These are phyloP conservation scores for Hysterium pulicare DNA, from an alignment of 2,329 filamentous ascomycete species.

Conservation along the genomic window DNA sequence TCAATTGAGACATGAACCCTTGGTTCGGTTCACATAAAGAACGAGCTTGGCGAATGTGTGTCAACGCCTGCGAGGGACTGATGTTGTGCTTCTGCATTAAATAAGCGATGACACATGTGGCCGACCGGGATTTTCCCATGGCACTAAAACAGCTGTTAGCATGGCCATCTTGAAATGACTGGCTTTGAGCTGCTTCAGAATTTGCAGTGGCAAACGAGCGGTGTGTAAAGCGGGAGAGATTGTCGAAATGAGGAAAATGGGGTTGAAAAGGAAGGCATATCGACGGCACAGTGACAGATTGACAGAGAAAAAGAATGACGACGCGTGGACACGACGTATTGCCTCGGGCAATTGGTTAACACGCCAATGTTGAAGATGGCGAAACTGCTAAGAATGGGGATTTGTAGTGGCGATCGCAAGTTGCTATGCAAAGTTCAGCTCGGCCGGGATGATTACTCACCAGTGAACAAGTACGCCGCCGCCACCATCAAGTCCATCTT, in stretches of 20 bases:
- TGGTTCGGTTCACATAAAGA: conserved; percentile 83
- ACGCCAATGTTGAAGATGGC: conserved; percentile 25
- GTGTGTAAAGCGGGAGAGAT: conserved; percentile 19
- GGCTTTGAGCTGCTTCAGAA: conserved; percentile 15
- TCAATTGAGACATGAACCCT: conserved; percentile 86
- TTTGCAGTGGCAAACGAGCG: conserved; percentile 33
- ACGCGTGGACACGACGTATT: conserved; percentile 16
- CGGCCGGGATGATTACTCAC: conserved; percentile 49
- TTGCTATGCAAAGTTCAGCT: conserved; percentile 35
- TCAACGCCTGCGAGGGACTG: conserved; percentile 62
- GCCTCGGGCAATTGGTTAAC: conserved; percentile 2
- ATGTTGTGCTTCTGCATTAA: conserved; percentile 61
- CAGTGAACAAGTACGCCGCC: conserved; percentile 68
- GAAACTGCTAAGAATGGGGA: conserved; percentile 30
- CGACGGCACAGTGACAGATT: conserved; percentile 8
- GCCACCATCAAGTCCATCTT: conserved; percentile 63
- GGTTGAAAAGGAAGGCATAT: conserved; percentile 11
- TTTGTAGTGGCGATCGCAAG: conserved; percentile 24
- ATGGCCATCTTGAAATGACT: conserved; percentile 32
- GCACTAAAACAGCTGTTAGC: conserved; percentile 59
- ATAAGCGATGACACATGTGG: conserved; percentile 79
- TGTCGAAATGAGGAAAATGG: conserved; percentile 16
- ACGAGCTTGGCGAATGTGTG: conserved; percentile 65
- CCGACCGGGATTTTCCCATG: conserved; percentile 93
- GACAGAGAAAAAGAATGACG: neutral